Conservation (phyloP, 495 filamentous ascomycete species). For the Saxophila tyrrhenica region DNA sequence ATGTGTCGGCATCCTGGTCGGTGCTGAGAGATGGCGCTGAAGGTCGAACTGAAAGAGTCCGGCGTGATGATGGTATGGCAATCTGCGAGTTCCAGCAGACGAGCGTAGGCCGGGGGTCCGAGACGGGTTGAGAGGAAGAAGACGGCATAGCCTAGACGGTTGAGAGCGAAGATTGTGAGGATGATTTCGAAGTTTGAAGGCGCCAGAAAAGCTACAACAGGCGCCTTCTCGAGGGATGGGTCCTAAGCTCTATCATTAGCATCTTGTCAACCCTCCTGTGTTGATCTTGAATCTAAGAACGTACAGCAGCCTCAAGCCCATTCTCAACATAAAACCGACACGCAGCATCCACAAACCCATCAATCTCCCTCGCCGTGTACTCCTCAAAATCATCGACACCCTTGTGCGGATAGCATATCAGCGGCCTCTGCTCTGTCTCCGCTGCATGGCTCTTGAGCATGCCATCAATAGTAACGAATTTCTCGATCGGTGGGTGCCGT, state of each 20-base stretch:
- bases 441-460: slow-evolving; percentile 12
- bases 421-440: slow-evolving; percentile 4
- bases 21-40: background rate
- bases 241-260: slow-evolving; percentile 4
- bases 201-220: slow-evolving; percentile 37
- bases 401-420: slow-evolving; percentile 11
- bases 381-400: slow-evolving; percentile 14
- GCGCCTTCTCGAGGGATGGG: slow-evolving; percentile 18
- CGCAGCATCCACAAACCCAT: slow-evolving; percentile 5
- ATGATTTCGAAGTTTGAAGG: slow-evolving; percentile 36
- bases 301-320: slow-evolving; percentile 11
- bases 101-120: slow-evolving; percentile 34
- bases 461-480: slow-evolving; percentile 12
- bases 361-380: slow-evolving; percentile 6
- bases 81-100: slow-evolving; percentile 23
- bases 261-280: background rate
- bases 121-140: slow-evolving; percentile 39
- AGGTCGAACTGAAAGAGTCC: background rate
- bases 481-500: slow-evolving; percentile 12
- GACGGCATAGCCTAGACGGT: slow-evolving; percentile 37
- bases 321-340: background rate
- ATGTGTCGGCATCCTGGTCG: slow-evolving; percentile 2
- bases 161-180: slow-evolving; percentile 34
- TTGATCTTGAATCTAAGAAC: background rate
- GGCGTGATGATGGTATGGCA: slow-evolving; percentile 24